These are phyloP conservation scores for Phytopythium aichiense DNA, from an alignment of 352 stramenopile genomes.

Conservation along the genomic window DNA sequence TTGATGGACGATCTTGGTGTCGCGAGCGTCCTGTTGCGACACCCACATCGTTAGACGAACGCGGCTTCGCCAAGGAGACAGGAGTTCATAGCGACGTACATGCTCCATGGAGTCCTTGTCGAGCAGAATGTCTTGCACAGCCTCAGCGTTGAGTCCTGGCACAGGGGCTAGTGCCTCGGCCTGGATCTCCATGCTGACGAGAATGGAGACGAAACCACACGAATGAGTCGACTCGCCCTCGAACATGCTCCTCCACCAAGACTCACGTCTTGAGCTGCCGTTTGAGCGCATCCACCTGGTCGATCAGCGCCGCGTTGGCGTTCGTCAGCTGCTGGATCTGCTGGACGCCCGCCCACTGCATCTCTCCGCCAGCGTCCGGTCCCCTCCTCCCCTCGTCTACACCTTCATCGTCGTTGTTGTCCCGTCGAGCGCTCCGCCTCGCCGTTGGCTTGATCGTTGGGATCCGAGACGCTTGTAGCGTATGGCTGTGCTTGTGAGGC, in stretches of 20 bases:
- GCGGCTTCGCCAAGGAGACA: too few relatives aligned
- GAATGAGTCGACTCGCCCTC: neutral
- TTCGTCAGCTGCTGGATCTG: slow-evolving; percentile 70
- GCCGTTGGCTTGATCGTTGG: slow-evolving; percentile 1
- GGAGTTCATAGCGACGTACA: slow-evolving; percentile 17
- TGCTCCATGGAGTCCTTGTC: slow-evolving; percentile 56
- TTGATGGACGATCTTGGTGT: slow-evolving; percentile 78
- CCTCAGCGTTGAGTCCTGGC: slow-evolving; percentile 44
- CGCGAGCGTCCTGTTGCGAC: slow-evolving; percentile 47
- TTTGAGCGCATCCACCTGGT: slow-evolving; percentile 44
- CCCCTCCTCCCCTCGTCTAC: slow-evolving; percentile 17
- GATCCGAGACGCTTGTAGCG: neutral
- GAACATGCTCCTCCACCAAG: neutral
- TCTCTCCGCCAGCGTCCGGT: slow-evolving; percentile 17
- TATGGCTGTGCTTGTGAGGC: neutral
- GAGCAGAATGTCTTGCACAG: slow-evolving; percentile 57
- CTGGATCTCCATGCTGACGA: slow-evolving; percentile 55
- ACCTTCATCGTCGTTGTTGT: slow-evolving; percentile 21
- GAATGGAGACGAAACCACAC: neutral
- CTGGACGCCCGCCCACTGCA: slow-evolving; percentile 46
- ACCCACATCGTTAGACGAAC: too few relatives aligned
- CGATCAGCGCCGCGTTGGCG: slow-evolving; percentile 36
- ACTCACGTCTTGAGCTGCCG: slow-evolving; percentile 54
- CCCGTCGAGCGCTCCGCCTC: neutral
- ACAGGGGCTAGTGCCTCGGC: slow-evolving; percentile 63